Evolutionary conservation across 257 asterid species (phyloP).

Genomic region (Fraxinus americana): DNA sequence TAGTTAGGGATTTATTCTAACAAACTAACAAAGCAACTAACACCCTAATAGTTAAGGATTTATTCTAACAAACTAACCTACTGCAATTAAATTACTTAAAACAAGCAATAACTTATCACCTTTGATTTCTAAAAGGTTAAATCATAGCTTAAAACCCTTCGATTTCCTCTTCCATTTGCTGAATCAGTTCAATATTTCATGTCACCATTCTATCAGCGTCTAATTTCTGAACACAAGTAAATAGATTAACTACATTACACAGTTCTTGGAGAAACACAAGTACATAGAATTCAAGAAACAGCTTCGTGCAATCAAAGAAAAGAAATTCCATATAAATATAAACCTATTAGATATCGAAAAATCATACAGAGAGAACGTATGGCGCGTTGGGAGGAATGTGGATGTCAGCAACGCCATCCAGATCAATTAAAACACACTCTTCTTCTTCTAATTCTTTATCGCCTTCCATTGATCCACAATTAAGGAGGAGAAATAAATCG

Average conservation of each 20-base stretch:
- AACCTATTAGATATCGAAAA: constrained; percentile 12
- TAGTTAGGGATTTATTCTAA: too few species aligned
- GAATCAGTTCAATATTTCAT: neutral
- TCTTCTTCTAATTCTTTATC: constrained; percentile 31
- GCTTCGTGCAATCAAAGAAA: neutral
- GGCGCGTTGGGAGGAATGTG: constrained; percentile 70
- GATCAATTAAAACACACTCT: constrained; percentile 68
- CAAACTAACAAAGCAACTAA: too few species aligned
- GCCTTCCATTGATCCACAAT: neutral
- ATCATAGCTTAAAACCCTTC: neutral
- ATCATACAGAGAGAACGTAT: constrained; percentile 65
- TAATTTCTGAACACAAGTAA: neutral
- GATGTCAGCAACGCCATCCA: constrained; percentile 48
- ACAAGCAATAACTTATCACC: too few species aligned
- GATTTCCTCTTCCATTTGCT: neutral
- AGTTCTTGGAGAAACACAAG: neutral
- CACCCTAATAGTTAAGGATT: too few species aligned
- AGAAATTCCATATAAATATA: neutral
- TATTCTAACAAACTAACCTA: too few species aligned
- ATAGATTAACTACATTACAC: neutral
- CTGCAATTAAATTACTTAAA: too few species aligned
- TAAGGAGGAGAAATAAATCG: neutral
- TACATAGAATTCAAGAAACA: neutral
- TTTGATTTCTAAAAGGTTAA: neutral
- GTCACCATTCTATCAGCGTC: neutral